Conservation (phyloP, 768 basidiomycete genomes). For the Xanthoconium stramineum region DNA sequence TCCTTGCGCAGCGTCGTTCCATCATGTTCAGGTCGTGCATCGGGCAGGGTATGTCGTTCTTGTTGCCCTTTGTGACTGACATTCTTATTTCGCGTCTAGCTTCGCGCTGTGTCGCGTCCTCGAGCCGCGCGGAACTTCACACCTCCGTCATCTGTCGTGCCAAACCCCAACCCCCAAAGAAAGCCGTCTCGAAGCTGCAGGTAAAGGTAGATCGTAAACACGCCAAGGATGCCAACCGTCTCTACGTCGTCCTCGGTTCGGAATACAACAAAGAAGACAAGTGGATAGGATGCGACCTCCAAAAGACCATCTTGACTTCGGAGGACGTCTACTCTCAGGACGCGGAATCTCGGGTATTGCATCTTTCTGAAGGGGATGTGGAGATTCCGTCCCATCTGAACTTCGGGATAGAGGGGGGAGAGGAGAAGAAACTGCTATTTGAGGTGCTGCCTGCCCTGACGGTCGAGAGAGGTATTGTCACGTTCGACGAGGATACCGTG, state of each 20-base stretch:
- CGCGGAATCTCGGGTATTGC: constrained; percentile 23
- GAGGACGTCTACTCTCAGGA: constrained; percentile 37
- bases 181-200: constrained; percentile 45
- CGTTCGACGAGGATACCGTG: constrained; percentile 17
- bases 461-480: constrained; percentile 29
- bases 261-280: constrained; percentile 59
- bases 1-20: neutral
- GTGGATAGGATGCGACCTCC: constrained; percentile 69
- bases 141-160: constrained; percentile 43
- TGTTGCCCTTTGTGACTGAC: neutral
- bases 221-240: constrained; percentile 42
- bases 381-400: constrained; percentile 51
- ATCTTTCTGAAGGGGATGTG: constrained; percentile 37
- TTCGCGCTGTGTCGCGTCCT: constrained; percentile 40
- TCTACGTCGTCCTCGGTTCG: constrained; percentile 73
- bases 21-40: constrained; percentile 33
- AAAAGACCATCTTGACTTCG: constrained; percentile 56
- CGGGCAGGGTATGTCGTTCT: constrained; percentile 16
- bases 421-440: constrained; percentile 64
- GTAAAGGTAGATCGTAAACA: constrained; percentile 40
- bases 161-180: constrained; percentile 35
- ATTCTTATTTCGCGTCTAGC: constrained; percentile 19
- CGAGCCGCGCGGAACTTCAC: constrained; percentile 44
- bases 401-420: constrained; percentile 56
- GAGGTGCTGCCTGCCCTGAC: constrained; percentile 58